Conservation (phyloP, 805 yeast genomes). For the Clavispora fructus region DNA sequence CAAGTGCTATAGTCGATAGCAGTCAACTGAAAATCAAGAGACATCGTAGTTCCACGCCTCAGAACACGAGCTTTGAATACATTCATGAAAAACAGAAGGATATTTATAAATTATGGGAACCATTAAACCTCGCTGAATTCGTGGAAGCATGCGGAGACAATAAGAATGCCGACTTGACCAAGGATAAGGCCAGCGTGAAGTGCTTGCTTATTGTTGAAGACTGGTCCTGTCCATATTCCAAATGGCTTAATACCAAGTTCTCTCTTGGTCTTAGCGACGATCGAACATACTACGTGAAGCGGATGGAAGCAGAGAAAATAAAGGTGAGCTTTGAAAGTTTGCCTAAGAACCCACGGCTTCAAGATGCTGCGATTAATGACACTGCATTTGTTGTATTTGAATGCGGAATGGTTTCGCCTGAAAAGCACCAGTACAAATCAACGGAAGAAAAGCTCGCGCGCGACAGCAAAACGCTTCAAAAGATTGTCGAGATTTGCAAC, state of each 20-base stretch:
- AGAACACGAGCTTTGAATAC: slow-evolving; percentile 1
- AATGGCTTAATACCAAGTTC: slow-evolving; percentile 47
- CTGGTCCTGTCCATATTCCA: slow-evolving; percentile 43
- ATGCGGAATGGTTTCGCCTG: slow-evolving; percentile 37
- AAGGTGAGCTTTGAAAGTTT: slow-evolving; percentile 35
- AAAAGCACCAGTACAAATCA: slow-evolving; percentile 11
- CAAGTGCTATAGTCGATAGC: background rate
- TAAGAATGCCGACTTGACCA: slow-evolving; percentile 1
- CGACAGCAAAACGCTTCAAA: slow-evolving; percentile 33
- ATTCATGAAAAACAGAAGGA: slow-evolving; percentile 26
- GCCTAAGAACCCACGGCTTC: slow-evolving; percentile 32
- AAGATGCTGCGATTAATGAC: slow-evolving; percentile 32
- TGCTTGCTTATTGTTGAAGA: slow-evolving; percentile 42
- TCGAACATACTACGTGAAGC: slow-evolving; percentile 21
- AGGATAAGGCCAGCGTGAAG: slow-evolving; percentile 12
- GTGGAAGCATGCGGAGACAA: slow-evolving; percentile 22
- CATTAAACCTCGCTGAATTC: slow-evolving; percentile 35
- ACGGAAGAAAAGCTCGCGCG: slow-evolving; percentile 28
- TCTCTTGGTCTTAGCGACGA: slow-evolving; percentile 28
- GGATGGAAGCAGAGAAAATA: slow-evolving; percentile 21
- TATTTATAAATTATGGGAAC: slow-evolving; percentile 43
- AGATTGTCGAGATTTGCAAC: slow-evolving; percentile 29
- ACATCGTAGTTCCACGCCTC: slow-evolving; percentile 11
- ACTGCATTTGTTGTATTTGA: slow-evolving; percentile 46
- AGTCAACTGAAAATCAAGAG: background rate